These are phyloP conservation scores for Hibiscus tridactylites DNA, from an alignment of 345 rosid genomes.

Conservation along the genomic window DNA sequence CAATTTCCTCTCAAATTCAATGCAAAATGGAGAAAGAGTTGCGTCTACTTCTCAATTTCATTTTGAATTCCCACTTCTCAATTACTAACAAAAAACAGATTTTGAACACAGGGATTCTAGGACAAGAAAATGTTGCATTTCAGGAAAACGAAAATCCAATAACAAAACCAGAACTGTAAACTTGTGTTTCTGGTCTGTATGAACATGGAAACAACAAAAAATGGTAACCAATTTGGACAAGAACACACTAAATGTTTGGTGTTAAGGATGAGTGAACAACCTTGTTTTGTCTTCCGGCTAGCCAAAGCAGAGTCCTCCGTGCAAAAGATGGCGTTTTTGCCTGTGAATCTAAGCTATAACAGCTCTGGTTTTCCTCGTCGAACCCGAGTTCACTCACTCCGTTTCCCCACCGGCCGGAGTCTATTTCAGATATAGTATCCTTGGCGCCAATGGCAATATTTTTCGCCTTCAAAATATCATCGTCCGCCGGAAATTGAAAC, in stretches of 20 bases:
- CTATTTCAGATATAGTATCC: conserved; percentile 33
- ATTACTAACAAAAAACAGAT: not conserved
- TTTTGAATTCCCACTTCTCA: not conserved
- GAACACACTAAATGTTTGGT: conserved; percentile 31
- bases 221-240: not conserved
- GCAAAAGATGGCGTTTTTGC: conserved; percentile 86
- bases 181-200: not conserved
- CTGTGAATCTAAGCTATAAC: conserved; percentile 30
- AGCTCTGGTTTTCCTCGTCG: conserved; percentile 44
- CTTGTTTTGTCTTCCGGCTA: conserved; percentile 85
- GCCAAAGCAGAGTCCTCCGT: conserved; percentile 87
- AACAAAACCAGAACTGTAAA: not conserved
- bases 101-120: not conserved
- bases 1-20: not conserved
- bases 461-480: conserved; percentile 21
- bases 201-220: not conserved
- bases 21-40: not conserved
- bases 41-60: not conserved
- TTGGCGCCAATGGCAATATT: conserved; percentile 10
- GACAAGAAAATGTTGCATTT: not conserved
- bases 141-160: not conserved
- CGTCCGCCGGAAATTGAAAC: conserved; percentile 32
- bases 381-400: conserved; percentile 27
- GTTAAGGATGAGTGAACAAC: conserved; percentile 72
- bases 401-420: conserved; percentile 29